Percentiles rank a stretch among this genome's conserved stretches.
These are phyloP conservation scores for Diaporthe humulicola DNA, from an alignment of 2,329 filamentous ascomycete species.

Conservation along the genomic window DNA sequence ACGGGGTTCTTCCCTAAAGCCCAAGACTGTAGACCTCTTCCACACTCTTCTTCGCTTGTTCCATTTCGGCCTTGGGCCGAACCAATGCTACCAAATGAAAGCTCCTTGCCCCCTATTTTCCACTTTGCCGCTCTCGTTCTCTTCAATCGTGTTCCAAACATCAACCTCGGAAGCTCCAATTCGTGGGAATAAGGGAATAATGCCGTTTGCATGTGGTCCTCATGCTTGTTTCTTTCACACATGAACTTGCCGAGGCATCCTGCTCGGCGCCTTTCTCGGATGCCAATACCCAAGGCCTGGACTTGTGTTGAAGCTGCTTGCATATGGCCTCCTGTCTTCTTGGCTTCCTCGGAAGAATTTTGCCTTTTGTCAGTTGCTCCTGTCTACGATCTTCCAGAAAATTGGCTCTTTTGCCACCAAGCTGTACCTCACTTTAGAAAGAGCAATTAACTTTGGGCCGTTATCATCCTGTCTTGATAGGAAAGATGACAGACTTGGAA, in stretches of 20 bases:
- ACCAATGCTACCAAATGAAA: conserved; percentile 49
- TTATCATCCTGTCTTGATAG: background rate
- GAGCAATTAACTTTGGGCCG: background rate
- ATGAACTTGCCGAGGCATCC: background rate
- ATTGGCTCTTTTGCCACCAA: background rate
- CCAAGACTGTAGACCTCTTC: background rate
- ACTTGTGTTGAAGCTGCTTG: background rate
- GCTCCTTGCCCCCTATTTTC: conserved; percentile 47
- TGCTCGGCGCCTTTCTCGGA: background rate
- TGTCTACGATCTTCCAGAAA: too few relatives aligned
- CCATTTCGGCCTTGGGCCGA: background rate
- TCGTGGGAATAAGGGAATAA: conserved; percentile 51
- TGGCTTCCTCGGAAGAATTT: background rate
- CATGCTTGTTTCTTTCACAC: background rate
- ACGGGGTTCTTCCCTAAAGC: background rate
- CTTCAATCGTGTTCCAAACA: conserved; percentile 53
- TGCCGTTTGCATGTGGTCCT: conserved; percentile 42
- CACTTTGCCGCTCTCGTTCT: conserved; percentile 47
- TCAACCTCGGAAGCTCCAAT: conserved; percentile 50
- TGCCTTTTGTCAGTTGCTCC: too few relatives aligned
- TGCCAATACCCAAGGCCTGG: background rate
- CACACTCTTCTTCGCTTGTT: conserved; percentile 7
- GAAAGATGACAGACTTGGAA: background rate
- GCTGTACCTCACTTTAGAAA: background rate
- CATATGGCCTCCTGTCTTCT: background rate